These are phyloP conservation scores for Aspergillus avenaceus DNA, from an alignment of 495 filamentous ascomycete species.

Conservation along the genomic window DNA sequence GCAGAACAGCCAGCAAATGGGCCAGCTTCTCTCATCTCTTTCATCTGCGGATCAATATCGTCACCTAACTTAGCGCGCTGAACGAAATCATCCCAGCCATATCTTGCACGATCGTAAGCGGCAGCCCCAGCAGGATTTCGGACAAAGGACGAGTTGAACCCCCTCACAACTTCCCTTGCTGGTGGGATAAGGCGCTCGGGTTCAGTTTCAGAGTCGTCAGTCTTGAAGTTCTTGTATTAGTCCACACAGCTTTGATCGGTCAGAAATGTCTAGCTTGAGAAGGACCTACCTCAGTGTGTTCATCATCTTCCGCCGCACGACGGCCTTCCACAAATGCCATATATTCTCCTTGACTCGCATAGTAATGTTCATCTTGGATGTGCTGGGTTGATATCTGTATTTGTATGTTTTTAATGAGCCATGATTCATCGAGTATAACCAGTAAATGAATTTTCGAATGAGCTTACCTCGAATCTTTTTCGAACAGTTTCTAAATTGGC, in stretches of 20 bases:
- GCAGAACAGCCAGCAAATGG: slow-evolving; percentile 13
- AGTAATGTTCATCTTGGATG: slow-evolving; percentile 36
- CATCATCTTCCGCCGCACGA: slow-evolving; percentile 43
- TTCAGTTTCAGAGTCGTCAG: slow-evolving; percentile 38
- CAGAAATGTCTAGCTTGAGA: neutral
- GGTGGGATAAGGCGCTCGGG: slow-evolving; percentile 21
- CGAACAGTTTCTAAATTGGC: slow-evolving; percentile 27
- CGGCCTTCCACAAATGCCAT: slow-evolving; percentile 38
- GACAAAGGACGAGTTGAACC: slow-evolving; percentile 33
- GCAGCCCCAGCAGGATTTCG: slow-evolving; percentile 32
- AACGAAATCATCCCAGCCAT: slow-evolving; percentile 41
- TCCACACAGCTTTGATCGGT: neutral
- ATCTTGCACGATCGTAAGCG: slow-evolving; percentile 28
- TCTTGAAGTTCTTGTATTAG: slow-evolving; percentile 19
- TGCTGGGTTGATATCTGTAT: slow-evolving; percentile 21
- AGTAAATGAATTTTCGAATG: slow-evolving; percentile 1
- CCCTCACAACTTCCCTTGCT: slow-evolving; percentile 28
- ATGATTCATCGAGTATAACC: neutral
- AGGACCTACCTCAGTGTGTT: slow-evolving; percentile 41
- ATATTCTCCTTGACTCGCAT: slow-evolving; percentile 36
- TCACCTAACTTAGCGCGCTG: slow-evolving; percentile 35
- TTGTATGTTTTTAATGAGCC: slow-evolving; percentile 7
- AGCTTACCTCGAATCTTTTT: slow-evolving; percentile 26
- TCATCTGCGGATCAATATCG: slow-evolving; percentile 38
- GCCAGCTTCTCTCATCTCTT: slow-evolving; percentile 25